These are phyloP conservation scores for Colletotrichum viniferum DNA, from an alignment of 2,329 filamentous ascomycete genomes.

Conservation along the genomic window DNA sequence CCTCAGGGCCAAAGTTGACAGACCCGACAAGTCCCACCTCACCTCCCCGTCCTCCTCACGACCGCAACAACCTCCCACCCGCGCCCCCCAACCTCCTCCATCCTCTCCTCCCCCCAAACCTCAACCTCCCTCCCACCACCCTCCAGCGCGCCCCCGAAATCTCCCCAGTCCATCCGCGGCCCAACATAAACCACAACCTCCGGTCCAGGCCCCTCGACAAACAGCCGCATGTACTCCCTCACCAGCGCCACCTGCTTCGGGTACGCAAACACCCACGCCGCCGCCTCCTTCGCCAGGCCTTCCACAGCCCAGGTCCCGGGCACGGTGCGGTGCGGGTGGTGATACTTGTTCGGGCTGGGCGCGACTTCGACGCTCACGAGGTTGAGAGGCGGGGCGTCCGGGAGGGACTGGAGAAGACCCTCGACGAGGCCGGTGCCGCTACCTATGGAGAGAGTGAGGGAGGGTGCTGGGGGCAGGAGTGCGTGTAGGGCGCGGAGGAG, in stretches of 20 bases:
- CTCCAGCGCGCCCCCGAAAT: neutral
- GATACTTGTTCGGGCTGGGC: neutral
- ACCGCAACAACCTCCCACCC: slow-evolving; percentile 11
- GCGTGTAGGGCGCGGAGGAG: slow-evolving; percentile 24
- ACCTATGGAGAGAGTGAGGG: slow-evolving; percentile 29
- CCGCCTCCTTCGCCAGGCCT: slow-evolving; percentile 26
- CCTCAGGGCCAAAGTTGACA: too few relatives aligned
- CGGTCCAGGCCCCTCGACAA: neutral
- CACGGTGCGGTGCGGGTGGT: slow-evolving; percentile 26
- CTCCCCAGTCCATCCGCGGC: slow-evolving; percentile 11
- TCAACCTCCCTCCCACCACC: neutral
- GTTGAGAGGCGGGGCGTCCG: neutral
- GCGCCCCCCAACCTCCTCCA: slow-evolving; percentile 1
- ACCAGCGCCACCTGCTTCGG: slow-evolving; percentile 35
- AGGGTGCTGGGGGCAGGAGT: neutral
- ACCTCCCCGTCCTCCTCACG: neutral
- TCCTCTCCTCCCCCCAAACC: slow-evolving; percentile 3
- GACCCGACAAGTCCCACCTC: too few relatives aligned
- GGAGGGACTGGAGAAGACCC: slow-evolving; percentile 24
- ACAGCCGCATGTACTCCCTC: slow-evolving; percentile 26
- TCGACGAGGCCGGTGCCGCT: slow-evolving; percentile 35
- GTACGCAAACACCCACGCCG: slow-evolving; percentile 36
- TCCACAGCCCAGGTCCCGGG: slow-evolving; percentile 35
- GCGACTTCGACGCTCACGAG: slow-evolving; percentile 16
- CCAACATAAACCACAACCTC: slow-evolving; percentile 3